These are phyloP conservation scores for Alternaria incomplexa DNA, from an alignment of 2,329 filamentous ascomycete species.

Conservation along the genomic window DNA sequence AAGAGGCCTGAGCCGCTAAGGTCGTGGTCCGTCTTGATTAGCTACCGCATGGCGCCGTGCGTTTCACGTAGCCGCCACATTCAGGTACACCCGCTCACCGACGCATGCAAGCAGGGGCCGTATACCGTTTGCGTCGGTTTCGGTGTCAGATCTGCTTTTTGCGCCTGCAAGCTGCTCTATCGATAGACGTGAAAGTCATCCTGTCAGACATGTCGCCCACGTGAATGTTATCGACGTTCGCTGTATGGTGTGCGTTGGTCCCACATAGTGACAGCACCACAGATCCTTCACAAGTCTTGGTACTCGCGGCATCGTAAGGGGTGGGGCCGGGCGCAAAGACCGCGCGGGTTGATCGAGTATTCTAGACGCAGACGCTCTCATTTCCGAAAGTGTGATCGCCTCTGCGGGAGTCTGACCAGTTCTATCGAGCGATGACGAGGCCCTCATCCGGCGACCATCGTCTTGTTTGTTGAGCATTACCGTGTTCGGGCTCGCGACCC, in stretches of 20 bases:
- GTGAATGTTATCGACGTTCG: background rate
- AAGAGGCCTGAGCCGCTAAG: background rate
- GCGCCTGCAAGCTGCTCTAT: background rate
- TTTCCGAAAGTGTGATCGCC: slow-evolving; percentile 4
- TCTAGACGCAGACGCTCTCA: slow-evolving; percentile 10
- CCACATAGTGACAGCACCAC: background rate
- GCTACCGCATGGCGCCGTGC: slow-evolving; percentile 4
- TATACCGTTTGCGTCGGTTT: slow-evolving; percentile 1
- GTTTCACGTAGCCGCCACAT: slow-evolving; percentile 15
- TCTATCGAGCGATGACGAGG: slow-evolving; percentile 2
- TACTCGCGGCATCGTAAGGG: slow-evolving; percentile 4
- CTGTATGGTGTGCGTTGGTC: background rate
- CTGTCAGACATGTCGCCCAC: background rate
- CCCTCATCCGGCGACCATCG: background rate
- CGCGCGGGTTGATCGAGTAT: slow-evolving; percentile 9
- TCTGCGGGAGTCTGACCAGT: slow-evolving; percentile 3
- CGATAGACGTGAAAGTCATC: background rate
- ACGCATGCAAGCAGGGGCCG: background rate
- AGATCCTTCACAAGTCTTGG: slow-evolving; percentile 5
- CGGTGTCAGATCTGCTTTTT: background rate
- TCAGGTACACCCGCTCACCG: slow-evolving; percentile 13
- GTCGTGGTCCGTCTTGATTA: slow-evolving; percentile 3
- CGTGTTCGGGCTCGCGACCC: slow-evolving; percentile 1
- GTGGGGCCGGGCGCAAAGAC: slow-evolving; percentile 8
- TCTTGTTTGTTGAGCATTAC: background rate